Evolutionary conservation across 2,329 filamentous ascomycete genomes (phyloP), one percentile per base, ranked within the genome.

Genomic region (Lecanosticta acicola): DNA sequence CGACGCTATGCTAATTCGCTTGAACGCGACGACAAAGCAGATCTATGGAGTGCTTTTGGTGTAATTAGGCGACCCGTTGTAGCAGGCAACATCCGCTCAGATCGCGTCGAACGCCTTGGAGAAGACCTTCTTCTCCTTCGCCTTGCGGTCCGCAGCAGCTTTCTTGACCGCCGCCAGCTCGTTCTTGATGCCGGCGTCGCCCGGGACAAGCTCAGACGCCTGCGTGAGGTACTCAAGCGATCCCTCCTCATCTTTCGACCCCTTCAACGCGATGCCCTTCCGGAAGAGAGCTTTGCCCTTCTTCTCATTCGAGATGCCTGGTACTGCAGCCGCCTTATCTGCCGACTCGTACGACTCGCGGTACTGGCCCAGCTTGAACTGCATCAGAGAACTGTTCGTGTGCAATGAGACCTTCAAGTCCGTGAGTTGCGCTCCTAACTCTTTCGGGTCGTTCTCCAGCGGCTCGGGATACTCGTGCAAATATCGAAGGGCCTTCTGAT

Each of bases 101-200:
- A 4, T 40, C 68, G 62, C 82, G 33, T 73, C 67, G 65, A 97
- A 97, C 70, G 94, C 93, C 73, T 94, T 97, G 73, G 85, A 86
- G 66, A 91, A 94, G 4, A 84, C 85, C 58, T 86, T 87, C 79
- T 90, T 94, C 75, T 96, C 87, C 79, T 90, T 94, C 66, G 85
- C 85, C 51, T 81, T 77, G 51, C 84, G 78, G 47, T 84, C 85
- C 9, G 80, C 76, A 19, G 85, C 78, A 59, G 77, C 80, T 72
- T 84, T 84, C 79, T 90, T 94, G 42, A 93, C 81, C n/a, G 76
- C 70, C 14, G 78, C 76, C 44, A 94, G 76, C 71, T 96, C 89
- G 59, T 80, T 84, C 50, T 74, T 68, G 54, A 97, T 80, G 38
- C 80, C 85, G 0, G 77, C 79, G 66, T 97, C 91, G 14, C 74